Conservation (phyloP, 2,329 filamentous ascomycete genomes). For the Penicillium olsonii region DNA sequence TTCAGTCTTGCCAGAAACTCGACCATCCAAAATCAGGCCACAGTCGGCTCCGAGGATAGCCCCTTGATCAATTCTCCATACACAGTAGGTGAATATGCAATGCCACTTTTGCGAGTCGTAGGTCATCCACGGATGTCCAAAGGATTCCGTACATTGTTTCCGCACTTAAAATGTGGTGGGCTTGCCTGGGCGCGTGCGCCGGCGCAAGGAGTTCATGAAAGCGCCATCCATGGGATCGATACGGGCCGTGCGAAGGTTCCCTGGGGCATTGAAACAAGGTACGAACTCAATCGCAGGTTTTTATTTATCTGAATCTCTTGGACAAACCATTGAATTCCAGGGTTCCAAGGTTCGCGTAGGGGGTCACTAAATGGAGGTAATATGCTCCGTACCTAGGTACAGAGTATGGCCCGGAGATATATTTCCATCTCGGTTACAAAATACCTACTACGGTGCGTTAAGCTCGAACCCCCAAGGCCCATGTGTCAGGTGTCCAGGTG, state of each 20-base stretch:
- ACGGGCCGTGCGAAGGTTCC: slow-evolving; percentile 15
- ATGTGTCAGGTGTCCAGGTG: no score
- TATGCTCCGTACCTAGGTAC: no score
- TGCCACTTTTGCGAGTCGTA: no score
- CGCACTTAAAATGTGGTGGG: slow-evolving; percentile 1
- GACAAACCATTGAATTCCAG: no score
- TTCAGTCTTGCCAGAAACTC: not conserved
- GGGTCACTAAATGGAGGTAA: not conserved
- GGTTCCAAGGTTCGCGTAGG: no score
- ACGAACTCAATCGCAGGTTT: slow-evolving; percentile 13
- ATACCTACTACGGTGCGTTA: no score
- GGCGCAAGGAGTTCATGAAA: not conserved
- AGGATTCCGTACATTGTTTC: not conserved
- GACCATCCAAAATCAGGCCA: not conserved
- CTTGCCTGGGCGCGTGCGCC: not conserved
- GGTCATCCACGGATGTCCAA: not conserved
- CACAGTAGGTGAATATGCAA: no score
- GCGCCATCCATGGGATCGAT: not conserved
- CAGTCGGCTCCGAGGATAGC: not conserved
- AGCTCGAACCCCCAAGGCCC: not conserved
- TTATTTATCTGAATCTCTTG: not conserved
- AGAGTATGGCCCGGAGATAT: no score
- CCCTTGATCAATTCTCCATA: no score
- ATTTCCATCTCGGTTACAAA: no score
- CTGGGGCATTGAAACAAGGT: not conserved